phyloP scores from a whole-genome alignment of 2,329 filamentous ascomycete species.

The Alternaria postmessia region DNA sequence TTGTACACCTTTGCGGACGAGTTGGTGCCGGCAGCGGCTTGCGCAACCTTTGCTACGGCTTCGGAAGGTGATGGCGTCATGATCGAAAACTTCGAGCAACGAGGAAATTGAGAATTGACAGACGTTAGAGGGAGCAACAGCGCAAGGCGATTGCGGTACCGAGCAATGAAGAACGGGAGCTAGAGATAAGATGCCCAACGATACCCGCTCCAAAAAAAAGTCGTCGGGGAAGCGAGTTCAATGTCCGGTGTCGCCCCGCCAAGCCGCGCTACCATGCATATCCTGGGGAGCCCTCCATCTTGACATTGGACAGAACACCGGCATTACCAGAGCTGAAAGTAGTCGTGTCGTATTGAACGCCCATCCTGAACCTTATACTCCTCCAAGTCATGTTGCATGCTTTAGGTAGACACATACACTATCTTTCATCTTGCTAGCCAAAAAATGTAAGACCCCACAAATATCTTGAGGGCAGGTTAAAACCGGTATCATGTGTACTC shows the following conservation, averaged over 20 bases:
- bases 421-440: not conserved
- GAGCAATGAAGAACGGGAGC: slow-evolving; percentile 13
- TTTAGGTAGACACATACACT: not conserved
- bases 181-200: slow-evolving; percentile 15
- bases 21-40: slow-evolving; percentile 38
- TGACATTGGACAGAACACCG: not conserved
- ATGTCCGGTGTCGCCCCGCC: slow-evolving; percentile 16
- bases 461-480: not conserved
- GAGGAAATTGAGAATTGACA: not conserved
- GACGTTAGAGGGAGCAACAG: slow-evolving; percentile 15
- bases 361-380: not conserved
- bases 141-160: slow-evolving; percentile 21
- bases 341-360: not conserved
- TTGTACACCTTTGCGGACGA: slow-evolving; percentile 69
- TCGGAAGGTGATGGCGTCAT: slow-evolving; percentile 44
- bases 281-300: not conserved
- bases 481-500: not conserved
- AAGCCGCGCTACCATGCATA: slow-evolving; percentile 7
- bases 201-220: slow-evolving; percentile 16
- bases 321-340: not conserved
- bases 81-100: not conserved
- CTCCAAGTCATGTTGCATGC: not conserved
- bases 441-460: not conserved
- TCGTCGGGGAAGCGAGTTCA: slow-evolving; percentile 18
- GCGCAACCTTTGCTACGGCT: slow-evolving; percentile 40